phyloP scores from a whole-genome alignment of 73 alveolate genomes.

The Symbiodinium natans region DNA sequence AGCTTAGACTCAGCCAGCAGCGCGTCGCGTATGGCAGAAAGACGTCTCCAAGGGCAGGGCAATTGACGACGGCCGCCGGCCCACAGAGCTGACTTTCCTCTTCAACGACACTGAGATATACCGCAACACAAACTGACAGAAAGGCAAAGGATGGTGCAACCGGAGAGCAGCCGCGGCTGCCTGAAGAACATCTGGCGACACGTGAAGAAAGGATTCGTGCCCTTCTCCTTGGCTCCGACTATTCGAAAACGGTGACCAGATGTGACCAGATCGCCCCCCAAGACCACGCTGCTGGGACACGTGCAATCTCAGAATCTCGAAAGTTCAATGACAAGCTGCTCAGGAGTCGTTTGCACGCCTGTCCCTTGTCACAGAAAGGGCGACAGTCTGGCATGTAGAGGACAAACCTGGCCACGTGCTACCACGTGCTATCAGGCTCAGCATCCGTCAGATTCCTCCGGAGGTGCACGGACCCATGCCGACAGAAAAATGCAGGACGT shows the following conservation, averaged over 20 bases:
- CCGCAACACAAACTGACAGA: background rate
- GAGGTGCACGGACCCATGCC: background rate
- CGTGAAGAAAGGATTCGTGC: conserved; percentile 31
- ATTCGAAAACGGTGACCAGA: no score
- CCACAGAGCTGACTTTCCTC: background rate
- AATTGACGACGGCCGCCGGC: conserved; percentile 13
- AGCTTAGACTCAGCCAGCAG: conserved; percentile 51
- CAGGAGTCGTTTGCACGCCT: conserved; percentile 10
- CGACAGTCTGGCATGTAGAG: conserved; percentile 86
- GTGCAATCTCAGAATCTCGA: no score
- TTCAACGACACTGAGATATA: no score
- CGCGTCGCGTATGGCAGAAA: conserved; percentile 11
- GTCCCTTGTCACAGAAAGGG: conserved; percentile 46
- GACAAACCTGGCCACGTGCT: background rate
- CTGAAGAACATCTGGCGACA: conserved; percentile 10
- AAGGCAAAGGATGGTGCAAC: background rate
- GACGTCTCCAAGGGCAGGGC: background rate
- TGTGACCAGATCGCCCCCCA: no score
- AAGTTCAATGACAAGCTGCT: background rate
- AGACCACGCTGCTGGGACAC: no score
- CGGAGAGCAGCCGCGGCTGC: conserved; percentile 23
- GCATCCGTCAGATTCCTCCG: background rate
- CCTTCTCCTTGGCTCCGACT: background rate
- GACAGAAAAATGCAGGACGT: background rate
- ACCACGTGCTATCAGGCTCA: background rate